A percentile compares a stretch with the other conserved stretches of the same genome.
phyloP scores from a whole-genome alignment of 768 basidiomycete species.

The Lepiota brunneoincarnata region DNA sequence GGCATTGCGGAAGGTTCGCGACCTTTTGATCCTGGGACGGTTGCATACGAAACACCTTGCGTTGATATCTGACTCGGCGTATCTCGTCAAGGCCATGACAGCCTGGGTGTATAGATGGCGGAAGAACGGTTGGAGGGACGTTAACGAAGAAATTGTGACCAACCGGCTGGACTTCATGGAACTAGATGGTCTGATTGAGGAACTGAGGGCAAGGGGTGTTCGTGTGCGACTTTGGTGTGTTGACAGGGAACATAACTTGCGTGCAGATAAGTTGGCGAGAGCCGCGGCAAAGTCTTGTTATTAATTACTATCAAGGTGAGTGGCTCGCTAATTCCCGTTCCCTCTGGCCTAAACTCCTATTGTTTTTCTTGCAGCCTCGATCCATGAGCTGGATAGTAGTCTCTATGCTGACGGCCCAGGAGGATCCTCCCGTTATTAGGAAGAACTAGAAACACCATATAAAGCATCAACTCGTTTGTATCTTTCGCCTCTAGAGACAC shows the following conservation, averaged over 20 bases:
- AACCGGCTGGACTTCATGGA: conserved; percentile 1
- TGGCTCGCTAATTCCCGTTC: too few species aligned
- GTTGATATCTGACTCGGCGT: conserved; percentile 9
- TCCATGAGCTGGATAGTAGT: too few species aligned
- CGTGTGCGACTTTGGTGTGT: conserved; percentile 1
- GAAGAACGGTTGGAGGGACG: conserved; percentile 6
- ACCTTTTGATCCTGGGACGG: background rate
- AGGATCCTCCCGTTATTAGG: too few species aligned
- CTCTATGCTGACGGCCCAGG: too few species aligned
- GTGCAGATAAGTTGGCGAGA: background rate
- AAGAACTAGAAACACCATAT: too few species aligned
- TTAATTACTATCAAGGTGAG: too few species aligned
- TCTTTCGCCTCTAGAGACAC: too few species aligned
- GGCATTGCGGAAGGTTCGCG: background rate
- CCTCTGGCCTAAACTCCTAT: too few species aligned
- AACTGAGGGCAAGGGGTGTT: background rate
- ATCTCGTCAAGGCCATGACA: conserved; percentile 8
- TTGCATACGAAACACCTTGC: background rate
- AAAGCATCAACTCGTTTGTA: too few species aligned
- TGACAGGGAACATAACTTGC: background rate
- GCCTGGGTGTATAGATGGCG: conserved; percentile 10
- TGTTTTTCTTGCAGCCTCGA: too few species aligned
- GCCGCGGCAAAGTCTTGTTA: background rate
- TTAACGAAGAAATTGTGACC: background rate
- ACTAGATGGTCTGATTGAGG: background rate